Percentiles rank a stretch among this genome's conserved stretches.
phyloP scores from a whole-genome alignment of 1,284 basidiomycete genomes.

The Pisolithus thermaeus region DNA sequence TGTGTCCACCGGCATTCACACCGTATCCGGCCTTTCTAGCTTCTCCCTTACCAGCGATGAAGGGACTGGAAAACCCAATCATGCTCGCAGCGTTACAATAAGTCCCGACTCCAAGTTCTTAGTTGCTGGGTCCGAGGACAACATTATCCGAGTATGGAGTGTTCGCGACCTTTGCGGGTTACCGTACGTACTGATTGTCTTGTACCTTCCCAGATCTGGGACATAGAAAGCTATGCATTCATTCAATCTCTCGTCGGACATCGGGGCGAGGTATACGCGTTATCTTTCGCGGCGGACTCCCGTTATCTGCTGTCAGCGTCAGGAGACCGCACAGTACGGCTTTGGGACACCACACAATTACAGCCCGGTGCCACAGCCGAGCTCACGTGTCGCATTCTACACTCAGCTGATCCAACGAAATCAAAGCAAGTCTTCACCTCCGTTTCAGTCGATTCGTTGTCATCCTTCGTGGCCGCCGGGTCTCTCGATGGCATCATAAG shows the following conservation, averaged over 20 bases:
- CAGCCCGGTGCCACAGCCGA: conserved; percentile 18
- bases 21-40: conserved; percentile 8
- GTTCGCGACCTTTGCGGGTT: background rate
- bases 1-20: background rate
- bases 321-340: conserved; percentile 25
- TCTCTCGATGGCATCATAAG: conserved; percentile 28
- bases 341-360: conserved; percentile 27
- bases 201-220: conserved; percentile 20
- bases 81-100: conserved; percentile 28
- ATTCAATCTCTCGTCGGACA: conserved; percentile 27
- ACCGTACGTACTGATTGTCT: background rate
- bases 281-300: conserved; percentile 29
- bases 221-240: conserved; percentile 18
- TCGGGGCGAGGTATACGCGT: conserved; percentile 25
- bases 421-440: conserved; percentile 26
- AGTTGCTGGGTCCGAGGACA: conserved; percentile 29
- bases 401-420: conserved; percentile 10
- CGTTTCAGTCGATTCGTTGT: conserved; percentile 20
- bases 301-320: conserved; percentile 28
- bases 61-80: conserved; percentile 18
- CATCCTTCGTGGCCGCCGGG: conserved; percentile 27
- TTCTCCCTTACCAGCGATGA: conserved; percentile 26
- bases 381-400: conserved; percentile 19
- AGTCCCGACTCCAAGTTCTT: conserved; percentile 27
- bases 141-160: conserved; percentile 24